phyloP scores from a whole-genome alignment of 2,329 filamentous ascomycete species.

The Ophiostoma perfectum region DNA sequence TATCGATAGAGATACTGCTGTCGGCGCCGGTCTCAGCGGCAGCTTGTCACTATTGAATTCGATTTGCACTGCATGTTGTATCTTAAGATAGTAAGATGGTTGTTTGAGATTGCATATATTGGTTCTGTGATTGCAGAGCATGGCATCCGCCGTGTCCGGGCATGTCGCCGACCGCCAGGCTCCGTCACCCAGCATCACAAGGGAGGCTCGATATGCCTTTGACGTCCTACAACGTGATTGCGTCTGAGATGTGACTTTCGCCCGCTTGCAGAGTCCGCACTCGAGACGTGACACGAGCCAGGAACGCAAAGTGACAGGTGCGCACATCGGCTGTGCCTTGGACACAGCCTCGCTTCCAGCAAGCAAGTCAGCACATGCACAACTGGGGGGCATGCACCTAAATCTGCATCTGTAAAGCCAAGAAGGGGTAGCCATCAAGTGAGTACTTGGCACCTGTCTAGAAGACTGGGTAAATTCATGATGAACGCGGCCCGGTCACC shows the following conservation, averaged over 20 bases:
- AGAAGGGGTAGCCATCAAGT: background rate
- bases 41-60: background rate
- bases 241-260: background rate
- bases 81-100: background rate
- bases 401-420: background rate
- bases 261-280: too few species aligned
- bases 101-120: background rate
- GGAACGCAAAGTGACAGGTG: too few species aligned
- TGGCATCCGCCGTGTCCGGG: background rate
- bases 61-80: too few species aligned
- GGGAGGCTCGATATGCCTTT: background rate
- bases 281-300: too few species aligned
- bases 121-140: background rate
- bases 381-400: background rate
- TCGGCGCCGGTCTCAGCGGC: background rate
- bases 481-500: conserved; percentile 4
- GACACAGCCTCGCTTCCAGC: background rate
- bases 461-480: background rate
- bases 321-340: background rate
- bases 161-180: background rate
- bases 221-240: too few species aligned
- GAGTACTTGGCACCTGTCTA: background rate
- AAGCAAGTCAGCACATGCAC: background rate
- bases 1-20: background rate
- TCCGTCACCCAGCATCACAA: background rate